These are phyloP conservation scores for Calonectria pauciramosa DNA, from an alignment of 2,329 filamentous ascomycete species.

Conservation along the genomic window DNA sequence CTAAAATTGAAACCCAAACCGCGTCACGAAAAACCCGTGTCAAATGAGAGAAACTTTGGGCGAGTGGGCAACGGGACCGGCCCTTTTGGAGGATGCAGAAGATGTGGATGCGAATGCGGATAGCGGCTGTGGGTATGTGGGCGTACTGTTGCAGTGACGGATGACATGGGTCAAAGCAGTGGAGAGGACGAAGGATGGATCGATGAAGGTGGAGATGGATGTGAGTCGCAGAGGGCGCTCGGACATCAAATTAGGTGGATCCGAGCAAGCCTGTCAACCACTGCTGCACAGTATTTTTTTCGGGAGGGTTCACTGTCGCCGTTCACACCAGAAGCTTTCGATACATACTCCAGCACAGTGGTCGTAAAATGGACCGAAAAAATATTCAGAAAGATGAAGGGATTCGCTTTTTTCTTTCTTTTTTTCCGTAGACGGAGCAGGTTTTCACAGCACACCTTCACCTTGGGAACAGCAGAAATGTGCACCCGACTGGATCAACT, in stretches of 20 bases:
- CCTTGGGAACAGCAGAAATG: neutral
- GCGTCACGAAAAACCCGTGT: neutral
- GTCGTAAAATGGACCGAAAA: neutral
- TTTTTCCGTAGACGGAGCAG: neutral
- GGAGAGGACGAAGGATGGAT: slow-evolving; percentile 9
- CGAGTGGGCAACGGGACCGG: neutral
- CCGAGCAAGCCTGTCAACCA: slow-evolving; percentile 10
- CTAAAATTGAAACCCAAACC: slow-evolving; percentile 10
- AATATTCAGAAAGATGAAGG: neutral
- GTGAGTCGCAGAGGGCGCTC: slow-evolving; percentile 28
- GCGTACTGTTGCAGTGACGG: neutral
- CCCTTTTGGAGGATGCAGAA: slow-evolving; percentile 8
- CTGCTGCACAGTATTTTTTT: neutral
- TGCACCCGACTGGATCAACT: neutral
- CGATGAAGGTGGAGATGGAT: slow-evolving; percentile 31
- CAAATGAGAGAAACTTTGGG: neutral
- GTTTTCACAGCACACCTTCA: neutral
- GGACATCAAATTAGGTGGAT: slow-evolving; percentile 37
- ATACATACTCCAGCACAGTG: neutral
- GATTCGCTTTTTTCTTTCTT: neutral
- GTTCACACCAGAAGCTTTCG: too few relatives aligned
- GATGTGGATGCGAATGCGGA: slow-evolving; percentile 16
- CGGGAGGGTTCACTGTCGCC: neutral
- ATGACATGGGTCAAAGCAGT: neutral
- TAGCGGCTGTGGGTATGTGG: neutral